phyloP scores from a whole-genome alignment of 2,329 filamentous ascomycete genomes.

The Ophidiomyces ophidiicola region DNA sequence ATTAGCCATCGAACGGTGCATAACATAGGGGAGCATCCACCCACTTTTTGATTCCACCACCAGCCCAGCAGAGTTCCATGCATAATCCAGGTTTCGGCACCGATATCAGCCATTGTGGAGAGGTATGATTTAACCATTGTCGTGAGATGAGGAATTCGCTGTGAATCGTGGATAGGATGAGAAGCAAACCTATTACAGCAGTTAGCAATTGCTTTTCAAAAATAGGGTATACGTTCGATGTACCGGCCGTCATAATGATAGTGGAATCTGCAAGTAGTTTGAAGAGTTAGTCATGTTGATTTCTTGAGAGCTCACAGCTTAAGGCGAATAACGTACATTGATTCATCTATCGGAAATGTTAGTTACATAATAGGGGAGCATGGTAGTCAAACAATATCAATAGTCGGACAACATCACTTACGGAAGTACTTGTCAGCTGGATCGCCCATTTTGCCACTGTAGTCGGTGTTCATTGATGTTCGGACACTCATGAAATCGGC shows the following conservation, averaged over 20 bases:
- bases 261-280: constrained; percentile 19
- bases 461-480: constrained; percentile 14
- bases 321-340: constrained; percentile 9
- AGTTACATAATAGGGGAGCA: neutral
- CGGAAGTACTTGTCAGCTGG: constrained; percentile 15
- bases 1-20: neutral
- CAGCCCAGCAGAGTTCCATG: constrained; percentile 49
- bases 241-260: constrained; percentile 32
- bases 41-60: constrained; percentile 49
- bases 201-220: neutral
- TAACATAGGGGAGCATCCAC: neutral
- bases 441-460: constrained; percentile 11
- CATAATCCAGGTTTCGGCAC: constrained; percentile 52
- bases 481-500: constrained; percentile 15
- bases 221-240: neutral
- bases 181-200: constrained; percentile 35
- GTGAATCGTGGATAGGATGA: constrained; percentile 34
- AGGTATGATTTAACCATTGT: constrained; percentile 46
- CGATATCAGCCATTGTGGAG: constrained; percentile 44
- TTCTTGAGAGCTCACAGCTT: no score
- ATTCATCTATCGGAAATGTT: constrained; percentile 11
- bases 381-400: neutral
- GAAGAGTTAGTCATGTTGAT: neutral
- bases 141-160: constrained; percentile 38
- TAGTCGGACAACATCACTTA: constrained; percentile 6